phyloP scores from a whole-genome alignment of 2,329 filamentous ascomycete genomes.

The Fusarium sp. region DNA sequence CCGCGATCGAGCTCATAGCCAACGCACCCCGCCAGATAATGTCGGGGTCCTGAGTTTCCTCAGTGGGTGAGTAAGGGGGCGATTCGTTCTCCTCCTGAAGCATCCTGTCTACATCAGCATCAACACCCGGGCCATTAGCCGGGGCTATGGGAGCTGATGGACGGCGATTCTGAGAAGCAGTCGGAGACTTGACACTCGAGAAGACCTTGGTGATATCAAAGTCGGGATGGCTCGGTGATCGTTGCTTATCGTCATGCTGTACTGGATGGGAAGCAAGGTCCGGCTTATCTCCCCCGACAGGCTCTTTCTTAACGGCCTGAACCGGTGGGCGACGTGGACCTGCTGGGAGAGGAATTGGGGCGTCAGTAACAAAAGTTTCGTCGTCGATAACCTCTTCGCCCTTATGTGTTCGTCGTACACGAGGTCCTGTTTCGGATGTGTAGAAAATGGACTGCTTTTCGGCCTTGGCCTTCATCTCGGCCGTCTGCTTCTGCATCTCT shows the following conservation, averaged over 20 bases:
- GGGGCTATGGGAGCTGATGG: constrained; percentile 61
- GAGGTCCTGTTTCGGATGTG: constrained; percentile 76
- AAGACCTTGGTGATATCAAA: constrained; percentile 92
- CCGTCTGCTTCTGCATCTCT: constrained; percentile 83
- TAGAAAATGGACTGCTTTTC: constrained; percentile 90
- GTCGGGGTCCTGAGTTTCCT: constrained; percentile 74
- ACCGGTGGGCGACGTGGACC: constrained; percentile 38
- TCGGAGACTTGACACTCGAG: constrained; percentile 83
- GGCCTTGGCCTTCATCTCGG: constrained; percentile 80
- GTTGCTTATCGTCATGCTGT: constrained; percentile 58
- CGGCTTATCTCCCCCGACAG: constrained; percentile 40
- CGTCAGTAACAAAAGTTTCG: constrained; percentile 63
- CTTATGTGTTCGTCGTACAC: constrained; percentile 91
- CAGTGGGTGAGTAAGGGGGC: constrained; percentile 85
- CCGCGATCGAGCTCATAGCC: constrained; percentile 81
- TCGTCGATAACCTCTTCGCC: constrained; percentile 91
- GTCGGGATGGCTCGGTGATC: constrained; percentile 67
- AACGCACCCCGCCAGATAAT: constrained; percentile 83
- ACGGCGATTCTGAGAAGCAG: constrained; percentile 60
- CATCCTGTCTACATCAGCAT: constrained; percentile 91
- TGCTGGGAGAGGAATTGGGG: constrained; percentile 46
- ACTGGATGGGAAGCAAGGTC: constrained; percentile 48
- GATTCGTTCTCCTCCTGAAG: constrained; percentile 85
- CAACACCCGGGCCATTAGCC: constrained; percentile 73
- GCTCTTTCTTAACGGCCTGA: constrained; percentile 53